Evolutionary conservation across 768 basidiomycete species (phyloP), one percentile per base, ranked within the genome.

Genomic region (Tulasnella sp.): DNA sequence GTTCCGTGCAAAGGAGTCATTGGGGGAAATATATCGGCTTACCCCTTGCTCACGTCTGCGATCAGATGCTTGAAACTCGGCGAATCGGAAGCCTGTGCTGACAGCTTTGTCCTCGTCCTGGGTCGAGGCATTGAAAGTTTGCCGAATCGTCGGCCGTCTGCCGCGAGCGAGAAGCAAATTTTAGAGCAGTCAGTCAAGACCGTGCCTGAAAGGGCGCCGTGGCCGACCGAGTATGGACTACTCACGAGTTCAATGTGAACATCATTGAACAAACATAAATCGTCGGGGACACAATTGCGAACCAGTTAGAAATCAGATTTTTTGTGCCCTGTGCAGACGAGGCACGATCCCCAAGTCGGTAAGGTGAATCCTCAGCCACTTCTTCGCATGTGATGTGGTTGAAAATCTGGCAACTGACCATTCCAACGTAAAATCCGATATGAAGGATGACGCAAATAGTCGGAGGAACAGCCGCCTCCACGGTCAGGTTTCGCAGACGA

Each of bases 161-260:
- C 22, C 22, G n/a, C 49, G 11, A 22, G 8, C 7, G 22, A n/a
- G 49, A 49, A 22, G 22, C 49, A n/a, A 49, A 25, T 29, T 11
- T 22, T 3, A 34, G 29, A 64, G 29, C 31, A 34, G 58, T 64
- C 31, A 19, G 2, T 31, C 19, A 64, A 34, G 58, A 25, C n/a
- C 49, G 22, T 22, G 17, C 45, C 19, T 19, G 29, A 68, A 39
- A 17, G 19, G 34, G 25, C 25, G 17, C 58, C 31, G 25, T 14
- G 5, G 4, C 31, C 8, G 22, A 4, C 1, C 25, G 31, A 64
- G 58, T 14, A n/a, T 6, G 31, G 7, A 12, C 31, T 31, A 38
- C 69, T 70, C 69, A 70, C 69, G 69, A 70, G 37, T 70, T 70
- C 37, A 70, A 14, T 8, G 69, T 70, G 69, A 39, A 70, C 69